Base-by-base conservation (phyloP, 129 eudicot genomes). In the Flaveria bidentis region DNA sequence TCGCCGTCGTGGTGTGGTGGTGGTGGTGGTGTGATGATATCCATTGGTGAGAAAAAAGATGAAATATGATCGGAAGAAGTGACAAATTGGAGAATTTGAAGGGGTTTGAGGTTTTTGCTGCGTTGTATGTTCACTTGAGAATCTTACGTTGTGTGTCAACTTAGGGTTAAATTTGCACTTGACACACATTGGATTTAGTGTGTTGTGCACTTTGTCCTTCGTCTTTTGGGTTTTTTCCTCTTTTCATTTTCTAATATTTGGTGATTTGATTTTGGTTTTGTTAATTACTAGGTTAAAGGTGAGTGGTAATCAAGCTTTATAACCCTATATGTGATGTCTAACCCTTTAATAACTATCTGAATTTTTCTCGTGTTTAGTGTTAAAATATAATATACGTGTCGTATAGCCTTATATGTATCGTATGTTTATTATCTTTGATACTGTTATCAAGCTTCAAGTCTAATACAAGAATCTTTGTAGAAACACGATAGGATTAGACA, bases 41-140 rank as follows among this genome's bases (percentile, higher is more conserved):
- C 94, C 94, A 88, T 88, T 81, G 81, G 73, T 80, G 78, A 72
- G 22, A 72, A 14, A 8, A 67, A 33, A 22, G 55, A 50, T 52
- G 50, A 68, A 77, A 68, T 14, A 67, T 36, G 67, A 77, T 56
- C 53, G 45, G 72, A 46, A 76, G 13, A 74, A 66, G 80, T 56
- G 84, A 80, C 69, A 73, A 80, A 67, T 53, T 74, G 58, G 84
- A 67, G 84, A 80, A 80, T 80, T 74, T 80, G 79, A 80, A 80
- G 83, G 73, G 78, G 47, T 80, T 52, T 74, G 73, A 73, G 78
- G 39, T 33, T 79, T 79, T 63, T 73, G 75, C 13, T 79, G 78
- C 28, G 58, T 42, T 79, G 68, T 80, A 58, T 45, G 79, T 44
- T 50, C 46, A 60, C 69, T 80, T 67, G 73, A 67, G 84, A 56